Evolutionary conservation across 2,329 filamentous ascomycete species (phyloP).

Genomic region (Nemania sp.): DNA sequence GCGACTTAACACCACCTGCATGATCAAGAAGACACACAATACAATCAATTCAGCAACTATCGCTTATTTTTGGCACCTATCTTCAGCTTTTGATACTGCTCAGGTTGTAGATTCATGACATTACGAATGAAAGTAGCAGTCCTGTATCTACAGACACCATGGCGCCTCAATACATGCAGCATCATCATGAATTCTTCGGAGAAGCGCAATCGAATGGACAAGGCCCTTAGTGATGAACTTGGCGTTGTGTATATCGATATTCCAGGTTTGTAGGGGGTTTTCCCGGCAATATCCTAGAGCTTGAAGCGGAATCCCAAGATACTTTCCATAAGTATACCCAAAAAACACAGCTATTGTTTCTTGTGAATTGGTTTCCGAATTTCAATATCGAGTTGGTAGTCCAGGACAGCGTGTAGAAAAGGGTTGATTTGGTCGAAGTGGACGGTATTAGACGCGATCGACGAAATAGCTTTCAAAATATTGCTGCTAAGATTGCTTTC

Average conservation of each 20-base stretch:
- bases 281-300: too few relatives aligned
- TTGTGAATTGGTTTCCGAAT: too few relatives aligned
- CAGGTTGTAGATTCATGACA: slow-evolving; percentile 6
- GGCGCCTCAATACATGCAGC: slow-evolving; percentile 37
- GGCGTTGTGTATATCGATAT: slow-evolving; percentile 42
- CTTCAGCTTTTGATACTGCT: slow-evolving; percentile 5
- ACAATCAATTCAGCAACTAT: slow-evolving; percentile 6
- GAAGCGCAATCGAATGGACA: slow-evolving; percentile 39
- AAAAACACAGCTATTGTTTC: too few relatives aligned
- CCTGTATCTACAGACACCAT: slow-evolving; percentile 21
- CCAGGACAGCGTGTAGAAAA: too few relatives aligned
- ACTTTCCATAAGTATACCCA: too few relatives aligned
- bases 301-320: too few relatives aligned
- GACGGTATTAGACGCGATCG: too few relatives aligned
- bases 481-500: too few relatives aligned
- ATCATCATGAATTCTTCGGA: slow-evolving; percentile 44
- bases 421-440: too few relatives aligned
- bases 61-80: slow-evolving; percentile 7
- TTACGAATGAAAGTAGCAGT: slow-evolving; percentile 7
- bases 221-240: slow-evolving; percentile 42
- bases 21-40: slow-evolving; percentile 7
- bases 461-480: too few relatives aligned
- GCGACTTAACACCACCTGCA: slow-evolving; percentile 4
- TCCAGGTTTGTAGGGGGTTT: slow-evolving; percentile 36
- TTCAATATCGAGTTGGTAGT: too few relatives aligned